These are phyloP conservation scores for Cystobasidiopsis lactophilus DNA, from an alignment of 768 basidiomycete species.

Conservation along the genomic window DNA sequence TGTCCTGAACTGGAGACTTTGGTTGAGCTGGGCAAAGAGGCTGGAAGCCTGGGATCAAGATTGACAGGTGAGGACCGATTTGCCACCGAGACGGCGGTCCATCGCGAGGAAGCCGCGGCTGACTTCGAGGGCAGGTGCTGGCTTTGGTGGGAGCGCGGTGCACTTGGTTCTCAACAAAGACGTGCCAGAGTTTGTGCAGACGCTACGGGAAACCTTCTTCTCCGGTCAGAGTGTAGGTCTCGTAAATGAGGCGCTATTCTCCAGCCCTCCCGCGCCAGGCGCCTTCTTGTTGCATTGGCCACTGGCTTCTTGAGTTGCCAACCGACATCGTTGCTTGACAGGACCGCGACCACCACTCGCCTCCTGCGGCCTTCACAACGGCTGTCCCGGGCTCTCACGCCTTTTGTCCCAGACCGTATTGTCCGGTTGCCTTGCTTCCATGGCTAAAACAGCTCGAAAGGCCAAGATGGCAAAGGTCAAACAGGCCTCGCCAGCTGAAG, in stretches of 20 bases:
- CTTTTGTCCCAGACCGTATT: too few species aligned
- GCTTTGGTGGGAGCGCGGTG: constrained; percentile 9
- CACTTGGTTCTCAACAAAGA: neutral
- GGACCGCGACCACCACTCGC: too few species aligned
- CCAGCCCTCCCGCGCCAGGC: neutral
- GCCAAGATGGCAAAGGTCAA: too few species aligned
- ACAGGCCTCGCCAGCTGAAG: too few species aligned
- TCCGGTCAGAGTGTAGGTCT: neutral
- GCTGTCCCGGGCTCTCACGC: too few species aligned
- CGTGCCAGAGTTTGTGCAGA: neutral
- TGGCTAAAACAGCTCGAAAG: too few species aligned
- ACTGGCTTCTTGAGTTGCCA: too few species aligned
- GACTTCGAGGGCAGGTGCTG: constrained; percentile 12
- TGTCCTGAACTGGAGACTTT: constrained; percentile 57
- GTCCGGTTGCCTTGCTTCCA: too few species aligned
- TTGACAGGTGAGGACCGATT: constrained; percentile 41
- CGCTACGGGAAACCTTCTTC: neutral
- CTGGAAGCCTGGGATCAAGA: constrained; percentile 59
- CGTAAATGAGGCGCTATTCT: too few species aligned
- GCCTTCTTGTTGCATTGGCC: neutral
- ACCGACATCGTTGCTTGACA: too few species aligned
- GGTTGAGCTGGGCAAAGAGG: constrained; percentile 37
- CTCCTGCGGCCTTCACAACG: too few species aligned
- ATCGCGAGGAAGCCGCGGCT: constrained; percentile 21
- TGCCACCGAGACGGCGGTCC: neutral